Evolutionary conservation across 1,284 basidiomycete species (phyloP).

Genomic region (Cryptococcus sp.): DNA sequence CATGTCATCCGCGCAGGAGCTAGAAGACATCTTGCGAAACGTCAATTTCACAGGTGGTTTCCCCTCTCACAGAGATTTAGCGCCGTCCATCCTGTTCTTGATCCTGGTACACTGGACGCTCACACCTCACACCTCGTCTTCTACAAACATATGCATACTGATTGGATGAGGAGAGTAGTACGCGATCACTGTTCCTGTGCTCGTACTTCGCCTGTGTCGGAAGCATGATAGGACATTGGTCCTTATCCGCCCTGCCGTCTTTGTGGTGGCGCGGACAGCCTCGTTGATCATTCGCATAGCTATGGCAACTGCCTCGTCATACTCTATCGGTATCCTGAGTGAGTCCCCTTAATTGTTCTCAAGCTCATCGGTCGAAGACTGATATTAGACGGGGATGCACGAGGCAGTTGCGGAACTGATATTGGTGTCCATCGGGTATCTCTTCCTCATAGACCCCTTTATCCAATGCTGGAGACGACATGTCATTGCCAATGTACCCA

Average conservation of each 20-base stretch:
- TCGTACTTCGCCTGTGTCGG: conserved; percentile 19
- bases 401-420: conserved; percentile 19
- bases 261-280: conserved; percentile 1
- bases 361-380: neutral
- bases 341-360: conserved; percentile 1
- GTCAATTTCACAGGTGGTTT: conserved; percentile 35
- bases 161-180: conserved; percentile 1
- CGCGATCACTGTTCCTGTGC: conserved; percentile 12
- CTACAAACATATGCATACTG: neutral
- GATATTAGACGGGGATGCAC: too few relatives aligned
- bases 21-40: neutral
- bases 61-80: conserved; percentile 25
- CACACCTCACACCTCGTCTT: too few relatives aligned
- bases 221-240: conserved; percentile 14
- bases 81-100: conserved; percentile 33
- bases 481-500: conserved; percentile 5
- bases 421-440: conserved; percentile 18
- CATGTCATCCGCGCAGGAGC: too few relatives aligned
- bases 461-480: conserved; percentile 21
- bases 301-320: neutral
- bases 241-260: conserved; percentile 25
- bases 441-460: conserved; percentile 23
- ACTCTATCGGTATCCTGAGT: conserved; percentile 3
- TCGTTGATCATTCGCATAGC: neutral
- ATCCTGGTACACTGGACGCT: too few relatives aligned